A percentile compares a stretch with the other conserved stretches of the same genome.
These are phyloP conservation scores for Penicillium sp. DNA, from an alignment of 2,329 filamentous ascomycete species.

Conservation along the genomic window DNA sequence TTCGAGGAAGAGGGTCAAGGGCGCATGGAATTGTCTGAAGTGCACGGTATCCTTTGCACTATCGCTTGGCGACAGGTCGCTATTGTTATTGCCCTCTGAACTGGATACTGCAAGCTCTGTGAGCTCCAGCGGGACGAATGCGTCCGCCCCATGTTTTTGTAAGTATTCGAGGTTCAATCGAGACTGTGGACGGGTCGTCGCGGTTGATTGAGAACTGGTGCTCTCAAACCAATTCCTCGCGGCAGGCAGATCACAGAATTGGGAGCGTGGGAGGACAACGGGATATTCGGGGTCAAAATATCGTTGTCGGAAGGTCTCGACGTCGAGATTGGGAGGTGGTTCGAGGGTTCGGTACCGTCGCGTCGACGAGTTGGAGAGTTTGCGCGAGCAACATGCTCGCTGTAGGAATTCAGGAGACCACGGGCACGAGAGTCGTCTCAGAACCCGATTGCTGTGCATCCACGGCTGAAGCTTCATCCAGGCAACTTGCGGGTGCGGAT, in stretches of 20 bases:
- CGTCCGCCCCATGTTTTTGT: constrained; percentile 46
- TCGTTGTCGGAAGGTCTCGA: constrained; percentile 54
- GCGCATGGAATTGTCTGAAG: constrained; percentile 52
- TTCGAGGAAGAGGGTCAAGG: constrained; percentile 64
- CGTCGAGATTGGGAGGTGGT: constrained; percentile 33
- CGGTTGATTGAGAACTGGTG: constrained; percentile 35
- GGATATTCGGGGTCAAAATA: constrained; percentile 59
- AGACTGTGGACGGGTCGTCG: constrained; percentile 21
- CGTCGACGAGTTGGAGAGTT: constrained; percentile 8
- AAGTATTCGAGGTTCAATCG: constrained; percentile 49
- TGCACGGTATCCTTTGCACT: constrained; percentile 15
- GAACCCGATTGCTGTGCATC: constrained; percentile 16
- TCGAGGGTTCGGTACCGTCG: constrained; percentile 28
- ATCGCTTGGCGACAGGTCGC: constrained; percentile 10
- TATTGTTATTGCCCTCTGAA: neutral
- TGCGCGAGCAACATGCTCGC: neutral
- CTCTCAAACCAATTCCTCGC: constrained; percentile 60
- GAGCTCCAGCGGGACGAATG: constrained; percentile 62
- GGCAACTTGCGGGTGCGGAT: constrained; percentile 1
- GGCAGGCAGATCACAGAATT: constrained; percentile 54
- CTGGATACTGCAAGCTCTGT: constrained; percentile 31
- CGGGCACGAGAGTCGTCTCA: constrained; percentile 6
- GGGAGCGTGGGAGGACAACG: constrained; percentile 50
- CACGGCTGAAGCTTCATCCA: constrained; percentile 35
- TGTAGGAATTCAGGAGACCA: neutral